Base-by-base conservation (phyloP, 2,329 filamentous ascomycete genomes). In the Chaetomium sp. region DNA sequence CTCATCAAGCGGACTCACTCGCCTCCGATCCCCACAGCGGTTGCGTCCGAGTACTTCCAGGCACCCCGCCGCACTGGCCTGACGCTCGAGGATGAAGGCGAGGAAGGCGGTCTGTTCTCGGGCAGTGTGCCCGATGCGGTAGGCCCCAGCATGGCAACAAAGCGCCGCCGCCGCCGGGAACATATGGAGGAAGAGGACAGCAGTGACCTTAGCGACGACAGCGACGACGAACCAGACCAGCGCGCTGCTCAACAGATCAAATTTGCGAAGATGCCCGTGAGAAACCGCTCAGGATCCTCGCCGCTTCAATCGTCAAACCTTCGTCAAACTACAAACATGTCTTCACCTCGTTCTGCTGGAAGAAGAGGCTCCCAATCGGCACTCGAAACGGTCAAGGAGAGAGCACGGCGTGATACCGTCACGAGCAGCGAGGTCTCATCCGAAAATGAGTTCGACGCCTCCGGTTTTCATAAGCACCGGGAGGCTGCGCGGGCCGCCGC, bases 241-340 rank as follows among this genome's bases (percentile, higher is more conserved):
- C 77, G 90, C 61, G 90, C 91, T 53, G 90, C 90, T 2, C 92
- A 96, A 74, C 92, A 96, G 75, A 97, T 98, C 75, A 93, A 94
- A 74, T 99, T 99, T 77, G 88, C 90, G 57, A 98, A 98, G 78
- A 94, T 97, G 91, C 94, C 95, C 1, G 85, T 97, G 51, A 87
- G 93, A 33, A 88, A 87, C 70, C 88, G 94, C 63, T 91, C 93
- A 29, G 94, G 92, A 12, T 97, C 93, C 0, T 97, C 94, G 56
- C 94, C 94, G 3, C 88, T 91, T 45, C 88, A 92, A 69, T 86
- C 84, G 16, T 88, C 87, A 19, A 86, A 84, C 65, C 77, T 87
- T 29, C 82, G 83, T 53, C 87, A 89, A 65, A 81, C 83, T 3
- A 79, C 79, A 2, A 77, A 76, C 10, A 75, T 79, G 57, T 77